Base-by-base conservation (phyloP, 1,139 yeast genomes). In the Protomyces pachydermus region DNA sequence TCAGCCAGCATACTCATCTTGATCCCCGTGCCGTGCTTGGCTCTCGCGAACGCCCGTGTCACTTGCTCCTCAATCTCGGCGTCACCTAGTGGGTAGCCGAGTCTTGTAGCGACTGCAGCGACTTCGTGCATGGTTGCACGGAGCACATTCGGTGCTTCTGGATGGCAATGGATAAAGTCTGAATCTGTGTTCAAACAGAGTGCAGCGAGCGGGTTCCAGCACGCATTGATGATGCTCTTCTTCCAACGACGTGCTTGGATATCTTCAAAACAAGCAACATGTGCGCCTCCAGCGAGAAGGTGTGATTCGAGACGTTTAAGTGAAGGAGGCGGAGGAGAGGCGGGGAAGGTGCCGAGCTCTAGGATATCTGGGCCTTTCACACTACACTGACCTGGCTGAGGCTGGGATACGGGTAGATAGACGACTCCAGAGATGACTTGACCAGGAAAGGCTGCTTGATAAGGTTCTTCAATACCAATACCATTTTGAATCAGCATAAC, bases 401-500 rank as follows among this genome's bases (percentile, higher is more conserved):
- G 70, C 84, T 83, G 52, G 84, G 81, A 1, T 90, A 84, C 10
- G 87, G 85, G 68, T 87, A 84, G 79, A 85, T 81, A 1, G 18
- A 87, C 80, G 8, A 86, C 87, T 10, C 90, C 93, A 62, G 87
- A 82, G 28, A 87, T 75, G 4, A 85, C 80, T 14, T 81, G 73
- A 0, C 77, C 74, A 8, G 93, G 91, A 71, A 79, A 86, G 60
- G 78, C 77, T 64, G 78, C 76, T 54, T 83, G 77, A 70, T 84
- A 80, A 0, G 87, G 83, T 65, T 76, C 77, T 71, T 87, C 95
- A 67, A 86, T 86, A 42, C 84, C 89, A 66, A 86, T 78, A 2
- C 95, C 95, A 71, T 88, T 88, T 74, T 88, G 91, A 56, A 86
- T 73, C 66, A 87, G 78, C 2, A 87, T 83, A 64, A 88, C 81